These are phyloP conservation scores for Boletus subcaerulescens DNA, from an alignment of 768 basidiomycete species.

Conservation along the genomic window DNA sequence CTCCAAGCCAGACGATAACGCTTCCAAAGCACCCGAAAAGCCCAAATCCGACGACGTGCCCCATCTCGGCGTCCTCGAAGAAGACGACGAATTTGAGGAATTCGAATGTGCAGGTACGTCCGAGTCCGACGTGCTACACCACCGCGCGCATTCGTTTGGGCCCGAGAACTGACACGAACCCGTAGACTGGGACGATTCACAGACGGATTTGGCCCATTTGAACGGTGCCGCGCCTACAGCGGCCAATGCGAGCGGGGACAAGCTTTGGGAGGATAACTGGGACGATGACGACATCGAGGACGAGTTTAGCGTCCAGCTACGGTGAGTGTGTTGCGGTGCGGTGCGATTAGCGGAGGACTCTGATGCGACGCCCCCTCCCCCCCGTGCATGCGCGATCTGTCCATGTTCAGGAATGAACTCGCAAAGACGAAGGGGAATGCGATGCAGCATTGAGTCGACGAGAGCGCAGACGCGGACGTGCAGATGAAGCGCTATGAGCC, in stretches of 20 bases:
- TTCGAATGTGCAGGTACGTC: conserved; percentile 75
- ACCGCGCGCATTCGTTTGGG: not conserved
- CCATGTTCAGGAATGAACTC: conserved; percentile 53
- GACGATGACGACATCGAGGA: conserved; percentile 99
- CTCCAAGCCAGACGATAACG: conserved; percentile 40
- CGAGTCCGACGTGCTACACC: not conserved
- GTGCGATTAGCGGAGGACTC: too few relatives aligned
- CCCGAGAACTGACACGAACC: not conserved
- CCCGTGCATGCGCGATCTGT: not conserved
- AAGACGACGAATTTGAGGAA: conserved; percentile 97
- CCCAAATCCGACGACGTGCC: conserved; percentile 47
- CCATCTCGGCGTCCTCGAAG: conserved; percentile 87
- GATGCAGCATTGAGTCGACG: conserved; percentile 49
- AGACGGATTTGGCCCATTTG: conserved; percentile 79
- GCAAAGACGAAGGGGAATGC: conserved; percentile 53
- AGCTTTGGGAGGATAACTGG: conserved; percentile 99
- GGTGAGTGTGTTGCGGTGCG: conserved; percentile 43
- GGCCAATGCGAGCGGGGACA: conserved; percentile 79
- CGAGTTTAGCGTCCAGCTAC: conserved; percentile 91
- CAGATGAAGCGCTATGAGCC: too few relatives aligned
- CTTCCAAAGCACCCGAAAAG: conserved; percentile 33
- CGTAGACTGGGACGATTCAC: conserved; percentile 83
- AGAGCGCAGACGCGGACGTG: too few relatives aligned
- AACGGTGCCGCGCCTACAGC: conserved; percentile 70
- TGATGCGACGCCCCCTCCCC: too few relatives aligned